phyloP scores from a whole-genome alignment of 169 alveolate species.

The Eimeria falciformis region DNA sequence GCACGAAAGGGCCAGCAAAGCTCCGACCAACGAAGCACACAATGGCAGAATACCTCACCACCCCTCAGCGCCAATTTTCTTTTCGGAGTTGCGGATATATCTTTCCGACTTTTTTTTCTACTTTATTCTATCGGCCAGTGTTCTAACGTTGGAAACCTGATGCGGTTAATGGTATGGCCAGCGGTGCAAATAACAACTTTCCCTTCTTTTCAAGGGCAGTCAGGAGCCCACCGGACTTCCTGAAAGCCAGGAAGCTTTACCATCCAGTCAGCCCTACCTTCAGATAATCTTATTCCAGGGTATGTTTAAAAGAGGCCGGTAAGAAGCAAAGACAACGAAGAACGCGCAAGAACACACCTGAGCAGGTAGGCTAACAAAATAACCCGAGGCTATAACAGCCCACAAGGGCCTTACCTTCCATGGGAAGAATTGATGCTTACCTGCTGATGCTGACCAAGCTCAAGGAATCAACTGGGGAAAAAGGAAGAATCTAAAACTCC shows the following conservation, averaged over 20 bases:
- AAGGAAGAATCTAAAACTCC: background rate
- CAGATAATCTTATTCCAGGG: background rate
- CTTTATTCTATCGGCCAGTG: constrained; percentile 95
- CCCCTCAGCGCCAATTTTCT: constrained; percentile 95
- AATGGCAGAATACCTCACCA: constrained; percentile 82
- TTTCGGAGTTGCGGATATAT: constrained; percentile 95
- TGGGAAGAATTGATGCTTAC: background rate
- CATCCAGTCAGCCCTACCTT: background rate
- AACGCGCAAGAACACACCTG: background rate
- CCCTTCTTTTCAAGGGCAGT: constrained; percentile 85
- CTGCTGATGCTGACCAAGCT: constrained; percentile 12
- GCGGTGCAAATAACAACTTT: constrained; percentile 84
- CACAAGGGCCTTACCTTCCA: background rate
- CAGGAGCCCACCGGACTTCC: constrained; percentile 63
- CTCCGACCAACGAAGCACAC: constrained; percentile 39
- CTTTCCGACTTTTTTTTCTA: constrained; percentile 95
- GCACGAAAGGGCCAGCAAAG: background rate
- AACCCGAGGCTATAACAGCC: constrained; percentile 12
- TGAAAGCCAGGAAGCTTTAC: constrained; percentile 6
- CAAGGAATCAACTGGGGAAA: background rate
- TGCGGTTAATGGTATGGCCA: constrained; percentile 96
- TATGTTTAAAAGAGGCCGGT: no score
- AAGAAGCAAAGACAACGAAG: background rate
- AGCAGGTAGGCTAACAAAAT: background rate
- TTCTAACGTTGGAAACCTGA: constrained; percentile 96